Percentiles rank a stretch among this genome's conserved stretches.
Evolutionary conservation across 1,284 basidiomycete genomes (phyloP).

Genomic region (Ganoderma multipileum): DNA sequence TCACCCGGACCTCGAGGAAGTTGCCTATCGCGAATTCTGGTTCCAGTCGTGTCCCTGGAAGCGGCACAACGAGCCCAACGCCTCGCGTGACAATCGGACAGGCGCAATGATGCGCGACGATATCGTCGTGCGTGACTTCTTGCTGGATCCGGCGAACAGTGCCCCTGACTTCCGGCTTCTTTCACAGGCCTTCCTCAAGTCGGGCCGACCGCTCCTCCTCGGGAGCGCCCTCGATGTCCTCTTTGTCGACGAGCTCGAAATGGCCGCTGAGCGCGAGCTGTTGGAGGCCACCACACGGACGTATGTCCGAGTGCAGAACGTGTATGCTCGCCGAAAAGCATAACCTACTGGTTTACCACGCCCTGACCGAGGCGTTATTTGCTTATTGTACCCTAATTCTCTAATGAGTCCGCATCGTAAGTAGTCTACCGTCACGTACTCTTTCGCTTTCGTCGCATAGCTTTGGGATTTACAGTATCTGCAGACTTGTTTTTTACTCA

Average conservation of each 20-base stretch:
- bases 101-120: constrained; percentile 51
- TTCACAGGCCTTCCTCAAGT: constrained; percentile 64
- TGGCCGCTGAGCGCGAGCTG: constrained; percentile 57
- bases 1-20: constrained; percentile 62
- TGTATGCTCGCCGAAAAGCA: constrained; percentile 62
- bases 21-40: constrained; percentile 62
- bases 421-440: constrained; percentile 15
- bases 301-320: constrained; percentile 61
- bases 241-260: constrained; percentile 59
- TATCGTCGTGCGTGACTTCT: constrained; percentile 42
- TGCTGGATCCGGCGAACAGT: too few relatives aligned
- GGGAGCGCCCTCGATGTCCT: constrained; percentile 61
- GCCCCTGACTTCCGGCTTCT: neutral
- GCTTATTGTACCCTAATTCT: constrained; percentile 12
- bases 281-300: constrained; percentile 51
- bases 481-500: neutral
- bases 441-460: constrained; percentile 10
- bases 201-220: constrained; percentile 71
- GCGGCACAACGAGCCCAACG: constrained; percentile 38
- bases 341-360: neutral
- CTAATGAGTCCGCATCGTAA: constrained; percentile 11
- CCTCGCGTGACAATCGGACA: constrained; percentile 39
- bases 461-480: neutral
- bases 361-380: neutral
- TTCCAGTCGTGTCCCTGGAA: constrained; percentile 61